These are phyloP conservation scores for Suillus occidentalis DNA, from an alignment of 768 basidiomycete species.

Conservation along the genomic window DNA sequence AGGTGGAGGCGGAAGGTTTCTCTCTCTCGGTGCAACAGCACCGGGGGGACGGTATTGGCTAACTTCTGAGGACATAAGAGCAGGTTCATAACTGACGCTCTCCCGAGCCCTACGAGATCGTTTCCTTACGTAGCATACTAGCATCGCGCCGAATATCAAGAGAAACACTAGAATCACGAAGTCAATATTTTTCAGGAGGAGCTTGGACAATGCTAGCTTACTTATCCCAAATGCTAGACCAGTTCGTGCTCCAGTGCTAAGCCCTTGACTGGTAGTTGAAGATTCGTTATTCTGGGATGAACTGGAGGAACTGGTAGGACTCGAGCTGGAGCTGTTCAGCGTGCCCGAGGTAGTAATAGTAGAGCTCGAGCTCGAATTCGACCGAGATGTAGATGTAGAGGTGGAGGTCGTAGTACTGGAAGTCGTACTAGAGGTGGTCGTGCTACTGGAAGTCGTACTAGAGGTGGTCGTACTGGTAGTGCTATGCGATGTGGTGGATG, in stretches of 20 bases:
- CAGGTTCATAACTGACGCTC: neutral
- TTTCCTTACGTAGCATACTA: constrained; percentile 10
- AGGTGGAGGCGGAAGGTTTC: constrained; percentile 4
- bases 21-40: neutral
- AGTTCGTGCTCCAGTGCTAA: constrained; percentile 20
- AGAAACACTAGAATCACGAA: constrained; percentile 4
- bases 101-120: constrained; percentile 9
- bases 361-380: neutral
- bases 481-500: neutral
- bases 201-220: constrained; percentile 12
- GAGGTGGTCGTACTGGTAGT: neutral
- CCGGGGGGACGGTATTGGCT: constrained; percentile 11
- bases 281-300: constrained; percentile 6
- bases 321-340: constrained; percentile 4
- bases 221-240: constrained; percentile 28
- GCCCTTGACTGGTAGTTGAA: constrained; percentile 6
- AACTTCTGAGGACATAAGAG: constrained; percentile 10
- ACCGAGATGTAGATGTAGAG: neutral
- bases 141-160: constrained; percentile 2
- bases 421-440: neutral
- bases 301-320: neutral
- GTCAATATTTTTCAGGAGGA: neutral
- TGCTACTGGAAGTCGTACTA: neutral
- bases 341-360: neutral
- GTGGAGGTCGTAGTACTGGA: neutral